Evolutionary conservation across 2,329 filamentous ascomycete genomes (phyloP).

Genomic region (Fusarium virguliforme): DNA sequence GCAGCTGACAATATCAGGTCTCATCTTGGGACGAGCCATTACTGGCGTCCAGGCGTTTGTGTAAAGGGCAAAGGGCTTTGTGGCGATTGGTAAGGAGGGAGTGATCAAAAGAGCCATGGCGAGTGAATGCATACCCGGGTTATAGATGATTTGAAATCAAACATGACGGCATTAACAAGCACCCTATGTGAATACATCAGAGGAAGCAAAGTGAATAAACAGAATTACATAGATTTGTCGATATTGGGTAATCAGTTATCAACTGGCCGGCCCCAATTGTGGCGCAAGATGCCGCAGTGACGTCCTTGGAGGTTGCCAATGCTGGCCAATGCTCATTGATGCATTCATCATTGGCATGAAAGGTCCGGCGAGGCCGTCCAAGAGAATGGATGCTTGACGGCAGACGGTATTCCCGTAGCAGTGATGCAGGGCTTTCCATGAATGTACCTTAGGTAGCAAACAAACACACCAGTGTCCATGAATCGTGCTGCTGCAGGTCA

Average conservation of each 20-base stretch:
- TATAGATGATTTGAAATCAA: constrained; percentile 44
- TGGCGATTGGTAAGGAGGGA: constrained; percentile 16
- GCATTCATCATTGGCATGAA: constrained; percentile 11
- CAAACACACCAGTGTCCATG: constrained; percentile 25
- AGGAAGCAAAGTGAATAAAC: neutral
- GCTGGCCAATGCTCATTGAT: constrained; percentile 9
- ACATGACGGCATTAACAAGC: constrained; percentile 15
- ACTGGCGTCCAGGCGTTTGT: constrained; percentile 86
- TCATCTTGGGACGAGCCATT: constrained; percentile 79
- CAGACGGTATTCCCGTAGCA: constrained; percentile 13
- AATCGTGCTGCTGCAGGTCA: constrained; percentile 12
- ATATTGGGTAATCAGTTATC: constrained; percentile 12
- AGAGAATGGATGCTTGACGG: constrained; percentile 24
- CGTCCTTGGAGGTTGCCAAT: constrained; percentile 14
- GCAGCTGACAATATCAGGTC: constrained; percentile 64
- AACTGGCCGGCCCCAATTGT: constrained; percentile 2
- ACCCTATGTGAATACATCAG: neutral
- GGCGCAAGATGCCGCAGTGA: constrained; percentile 24
- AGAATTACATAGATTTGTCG: constrained; percentile 11
- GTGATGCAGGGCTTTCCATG: constrained; percentile 1
- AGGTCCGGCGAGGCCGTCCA: constrained; percentile 37
- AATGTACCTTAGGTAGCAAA: neutral
- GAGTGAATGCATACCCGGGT: constrained; percentile 24
- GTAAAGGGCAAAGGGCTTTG: constrained; percentile 54
- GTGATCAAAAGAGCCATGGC: constrained; percentile 16